phyloP scores from a whole-genome alignment of 208 protist genomes.

The Strigomonas culicis region DNA sequence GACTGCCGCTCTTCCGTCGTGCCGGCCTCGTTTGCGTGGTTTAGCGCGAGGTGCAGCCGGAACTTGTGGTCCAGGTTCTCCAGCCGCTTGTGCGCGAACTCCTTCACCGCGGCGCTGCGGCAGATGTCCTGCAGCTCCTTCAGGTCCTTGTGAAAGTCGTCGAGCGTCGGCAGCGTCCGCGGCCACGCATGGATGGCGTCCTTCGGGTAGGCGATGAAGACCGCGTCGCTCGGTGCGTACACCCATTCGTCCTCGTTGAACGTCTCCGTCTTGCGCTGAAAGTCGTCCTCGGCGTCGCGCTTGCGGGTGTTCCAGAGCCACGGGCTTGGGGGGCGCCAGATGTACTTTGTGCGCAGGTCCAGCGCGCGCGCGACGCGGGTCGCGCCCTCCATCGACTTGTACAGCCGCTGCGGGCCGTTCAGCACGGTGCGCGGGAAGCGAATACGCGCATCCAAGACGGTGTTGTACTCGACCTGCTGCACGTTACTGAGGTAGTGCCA shows the following conservation, averaged over 20 bases:
- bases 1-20: constrained; percentile 72
- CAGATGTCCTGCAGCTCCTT: constrained; percentile 57
- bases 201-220: constrained; percentile 83
- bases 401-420: constrained; percentile 47
- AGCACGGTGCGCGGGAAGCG: constrained; percentile 88
- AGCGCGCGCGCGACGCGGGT: constrained; percentile 56
- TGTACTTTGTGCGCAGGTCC: constrained; percentile 76
- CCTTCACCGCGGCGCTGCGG: constrained; percentile 68
- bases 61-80: constrained; percentile 91
- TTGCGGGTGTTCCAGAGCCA: constrained; percentile 42
- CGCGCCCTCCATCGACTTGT: constrained; percentile 34
- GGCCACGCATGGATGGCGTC: constrained; percentile 86
- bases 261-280: constrained; percentile 75
- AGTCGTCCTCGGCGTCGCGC: constrained; percentile 76
- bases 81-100: constrained; percentile 84
- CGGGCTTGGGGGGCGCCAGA: constrained; percentile 70
- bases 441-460: constrained; percentile 76
- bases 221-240: constrained; percentile 85
- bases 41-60: constrained; percentile 91
- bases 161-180: constrained; percentile 80
- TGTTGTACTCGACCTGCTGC: constrained; percentile 83
- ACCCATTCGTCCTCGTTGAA: constrained; percentile 92
- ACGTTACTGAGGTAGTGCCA: constrained; percentile 84
- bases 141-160: constrained; percentile 77
- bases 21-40: constrained; percentile 78